Base-by-base conservation (phyloP, 495 filamentous ascomycete species). In the Aspergillus cristatus region DNA sequence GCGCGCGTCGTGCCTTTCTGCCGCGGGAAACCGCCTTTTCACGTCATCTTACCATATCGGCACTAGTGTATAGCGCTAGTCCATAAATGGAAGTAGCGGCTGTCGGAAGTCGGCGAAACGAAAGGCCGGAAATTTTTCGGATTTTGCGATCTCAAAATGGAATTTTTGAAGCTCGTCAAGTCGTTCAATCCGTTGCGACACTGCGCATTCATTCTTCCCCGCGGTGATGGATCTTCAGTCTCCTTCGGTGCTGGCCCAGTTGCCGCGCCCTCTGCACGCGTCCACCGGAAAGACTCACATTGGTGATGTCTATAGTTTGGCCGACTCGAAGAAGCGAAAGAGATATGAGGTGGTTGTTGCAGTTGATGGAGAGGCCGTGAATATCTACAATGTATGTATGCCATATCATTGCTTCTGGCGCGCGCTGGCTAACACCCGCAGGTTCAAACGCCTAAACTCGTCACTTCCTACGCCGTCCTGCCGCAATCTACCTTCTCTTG, bases 311-410 rank as follows among this genome's bases (percentile, higher is more conserved):
- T 79, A 75, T 51, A 77, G 82, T 51, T 55, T 84, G 35, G 71
- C 75, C 28, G 80, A 79, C 13, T 73, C 72, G 22, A 85, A 75
- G 65, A 94, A 89, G 67, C 75, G 84, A 51, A 96, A 95, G 65
- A 73, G 91, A 46, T 70, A 74, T 48, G 93, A 99, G 60, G 60
- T 97, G 37, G 83, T 75, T 10, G 78, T 91, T 7, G 84, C 83
- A 7, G 78, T 95, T 50, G 87, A 99, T 63, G 87, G 88, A 38
- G 87, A 95, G 53, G 81, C 84, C 11, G 71, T 96, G 11, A 91
- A 87, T 54, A 78, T 99, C 33, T 96, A 96, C 63, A 82, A 95
- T 71, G 90, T 98, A 62, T 43, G 71, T 28, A 2, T 18, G 13
- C 2, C n/a, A 17, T 24, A n/a, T 11, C 10, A 30, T 31, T 30